Evolutionary conservation across 2,329 filamentous ascomycete species (phyloP).

Genomic region (Colletotrichum endophyticum): DNA sequence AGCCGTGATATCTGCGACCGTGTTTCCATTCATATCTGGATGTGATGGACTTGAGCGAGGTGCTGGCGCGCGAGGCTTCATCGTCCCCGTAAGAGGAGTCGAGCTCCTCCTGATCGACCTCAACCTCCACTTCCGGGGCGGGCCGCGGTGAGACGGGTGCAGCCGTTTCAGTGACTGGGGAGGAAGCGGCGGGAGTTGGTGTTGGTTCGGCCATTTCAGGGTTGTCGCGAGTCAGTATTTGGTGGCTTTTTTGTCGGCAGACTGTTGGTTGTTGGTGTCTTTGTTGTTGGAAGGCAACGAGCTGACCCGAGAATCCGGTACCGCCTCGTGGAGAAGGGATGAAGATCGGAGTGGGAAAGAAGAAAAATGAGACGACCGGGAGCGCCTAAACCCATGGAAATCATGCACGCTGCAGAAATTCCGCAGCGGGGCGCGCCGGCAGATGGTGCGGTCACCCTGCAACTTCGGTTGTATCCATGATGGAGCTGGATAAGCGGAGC

Average conservation of each 20-base stretch:
- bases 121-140: slow-evolving; percentile 3
- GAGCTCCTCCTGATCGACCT: neutral
- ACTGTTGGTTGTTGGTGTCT: neutral
- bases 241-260: neutral
- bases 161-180: neutral
- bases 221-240: neutral
- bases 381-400: neutral
- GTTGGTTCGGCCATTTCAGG: neutral
- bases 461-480: neutral
- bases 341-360: neutral
- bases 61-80: neutral
- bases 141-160: neutral
- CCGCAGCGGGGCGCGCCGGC: neutral
- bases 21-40: slow-evolving; percentile 9
- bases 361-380: neutral
- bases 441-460: neutral
- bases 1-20: slow-evolving; percentile 11
- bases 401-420: neutral
- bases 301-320: neutral
- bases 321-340: neutral
- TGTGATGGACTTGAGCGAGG: neutral
- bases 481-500: neutral
- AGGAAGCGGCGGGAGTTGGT: neutral
- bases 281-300: neutral
- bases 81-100: neutral